Percentiles rank a stretch among this genome's conserved stretches.
Evolutionary conservation across 345 rosid species (phyloP).

Genomic region (Salix suchowensis): DNA sequence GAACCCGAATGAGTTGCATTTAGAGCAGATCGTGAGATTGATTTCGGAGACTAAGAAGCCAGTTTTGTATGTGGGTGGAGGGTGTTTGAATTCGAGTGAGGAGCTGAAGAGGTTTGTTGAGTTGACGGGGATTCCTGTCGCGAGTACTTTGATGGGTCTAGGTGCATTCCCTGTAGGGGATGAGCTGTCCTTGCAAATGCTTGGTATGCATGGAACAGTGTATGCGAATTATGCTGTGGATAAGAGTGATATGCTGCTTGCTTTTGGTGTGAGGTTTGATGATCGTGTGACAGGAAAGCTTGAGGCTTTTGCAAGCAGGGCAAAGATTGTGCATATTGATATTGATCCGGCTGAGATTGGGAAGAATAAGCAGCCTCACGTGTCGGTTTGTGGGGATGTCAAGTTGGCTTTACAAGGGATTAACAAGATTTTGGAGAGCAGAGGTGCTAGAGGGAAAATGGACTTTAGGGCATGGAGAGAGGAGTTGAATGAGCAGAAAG

Average conservation of each 20-base stretch:
- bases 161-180: constrained; percentile 62
- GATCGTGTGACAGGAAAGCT: constrained; percentile 96
- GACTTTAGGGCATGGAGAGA: constrained; percentile 70
- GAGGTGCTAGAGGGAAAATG: constrained; percentile 34
- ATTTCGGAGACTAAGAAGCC: constrained; percentile 76
- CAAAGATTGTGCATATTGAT: constrained; percentile 92
- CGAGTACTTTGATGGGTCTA: constrained; percentile 97
- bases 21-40: constrained; percentile 81
- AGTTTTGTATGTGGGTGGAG: constrained; percentile 95
- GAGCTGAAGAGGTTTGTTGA: constrained; percentile 78
- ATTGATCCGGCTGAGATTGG: constrained; percentile 96
- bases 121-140: constrained; percentile 85
- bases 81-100: constrained; percentile 87
- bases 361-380: constrained; percentile 95
- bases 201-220: constrained; percentile 98
- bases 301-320: constrained; percentile 89
- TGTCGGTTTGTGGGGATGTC: constrained; percentile 82
- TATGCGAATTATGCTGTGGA: constrained; percentile 91
- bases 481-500: constrained; percentile 69
- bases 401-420: constrained; percentile 77
- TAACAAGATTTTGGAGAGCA: constrained; percentile 56
- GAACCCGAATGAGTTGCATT: constrained; percentile 43
- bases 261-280: constrained; percentile 96
- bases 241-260: constrained; percentile 76
- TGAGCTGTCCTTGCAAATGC: constrained; percentile 78